Evolutionary conservation across 1,139 yeast species (phyloP), one percentile per base, ranked within the genome.

Genomic region (Arxiozyma bovina): DNA sequence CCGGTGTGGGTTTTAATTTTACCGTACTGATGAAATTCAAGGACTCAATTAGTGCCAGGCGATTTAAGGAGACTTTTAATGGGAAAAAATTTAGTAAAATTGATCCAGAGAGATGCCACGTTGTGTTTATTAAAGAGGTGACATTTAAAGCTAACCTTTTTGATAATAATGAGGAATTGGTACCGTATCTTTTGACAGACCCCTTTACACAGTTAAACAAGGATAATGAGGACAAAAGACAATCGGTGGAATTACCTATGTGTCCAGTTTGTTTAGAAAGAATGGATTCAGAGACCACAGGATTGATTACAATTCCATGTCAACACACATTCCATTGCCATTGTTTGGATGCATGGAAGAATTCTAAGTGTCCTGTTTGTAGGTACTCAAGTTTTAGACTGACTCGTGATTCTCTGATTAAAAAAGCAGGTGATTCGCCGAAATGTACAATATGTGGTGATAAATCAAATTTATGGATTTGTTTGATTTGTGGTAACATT

Each of bases 201-300:
- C 95, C 95, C 0, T 87, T 88, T 63, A 65, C 70, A 0, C 38
- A 34, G 34, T 21, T 38, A 38, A 17, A 46, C 9, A 23, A 44
- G 17, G 49, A 50, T 41, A 54, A 57, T 11, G 52, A 8, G n/a
- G 42, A 42, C 4, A 22, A 34, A 18, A 20, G 30, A 4, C 43
- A 45, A 7, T 27, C 27, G 2, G 72, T 79, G 22, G 97, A 91
- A 65, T 74, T 91, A 21, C 96, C 98, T 0, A 86, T 95, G 0
- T 91, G 98, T 64, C 96, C 97, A 0, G 97, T 91, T 0, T 91
- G 98, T 65, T 73, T 91, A 25, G 98, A 91, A 63, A 74, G 96
- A 59, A 84, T 91, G 86, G 98, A 91, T 67, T 77, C 93, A 1
- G 79, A 80, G 25, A 76, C 86, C 6, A 84, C 96, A 0, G 98